A percentile compares a stretch with the other conserved stretches of the same genome.
Conservation (phyloP, 73 alveolate species). For the Tetrahymena elliotti region DNA sequence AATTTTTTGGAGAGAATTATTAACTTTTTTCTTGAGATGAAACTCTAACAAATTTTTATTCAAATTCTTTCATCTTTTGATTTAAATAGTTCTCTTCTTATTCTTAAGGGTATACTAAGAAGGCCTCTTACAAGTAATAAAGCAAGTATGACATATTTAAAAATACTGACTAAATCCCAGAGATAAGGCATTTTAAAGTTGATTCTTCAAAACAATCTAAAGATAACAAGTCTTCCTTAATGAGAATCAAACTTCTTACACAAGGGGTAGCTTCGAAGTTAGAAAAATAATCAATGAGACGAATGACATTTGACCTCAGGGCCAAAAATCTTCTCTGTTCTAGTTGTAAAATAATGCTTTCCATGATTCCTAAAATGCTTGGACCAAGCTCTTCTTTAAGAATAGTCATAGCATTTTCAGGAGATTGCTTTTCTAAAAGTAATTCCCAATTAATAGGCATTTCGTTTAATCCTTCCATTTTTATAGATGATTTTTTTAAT, state of each 20-base stretch:
- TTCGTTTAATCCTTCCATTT: not conserved
- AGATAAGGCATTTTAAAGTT: not conserved
- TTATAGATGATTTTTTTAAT: not conserved
- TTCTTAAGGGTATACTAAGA: not conserved
- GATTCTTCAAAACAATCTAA: not conserved
- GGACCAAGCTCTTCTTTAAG: not conserved
- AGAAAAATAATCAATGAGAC: not conserved
- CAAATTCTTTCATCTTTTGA: not conserved
- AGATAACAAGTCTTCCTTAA: not conserved
- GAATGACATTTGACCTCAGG: not conserved
- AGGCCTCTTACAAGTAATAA: not conserved
- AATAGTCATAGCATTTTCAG: not conserved
- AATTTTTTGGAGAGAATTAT: not conserved
- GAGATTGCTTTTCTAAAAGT: not conserved
- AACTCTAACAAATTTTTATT: not conserved
- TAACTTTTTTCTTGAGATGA: not conserved
- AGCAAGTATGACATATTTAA: not conserved
- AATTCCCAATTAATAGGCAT: not conserved
- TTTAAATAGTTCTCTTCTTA: not conserved
- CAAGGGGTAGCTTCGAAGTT: not conserved
- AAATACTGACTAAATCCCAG: not conserved
- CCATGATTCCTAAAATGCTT: not conserved
- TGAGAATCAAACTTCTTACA: not conserved
- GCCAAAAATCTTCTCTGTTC: not conserved
- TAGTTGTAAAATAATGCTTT: not conserved